A percentile compares a stretch with the other conserved stretches of the same genome.
phyloP scores from a whole-genome alignment of 2,329 filamentous ascomycete species.

The Calonectria multiphialidica region DNA sequence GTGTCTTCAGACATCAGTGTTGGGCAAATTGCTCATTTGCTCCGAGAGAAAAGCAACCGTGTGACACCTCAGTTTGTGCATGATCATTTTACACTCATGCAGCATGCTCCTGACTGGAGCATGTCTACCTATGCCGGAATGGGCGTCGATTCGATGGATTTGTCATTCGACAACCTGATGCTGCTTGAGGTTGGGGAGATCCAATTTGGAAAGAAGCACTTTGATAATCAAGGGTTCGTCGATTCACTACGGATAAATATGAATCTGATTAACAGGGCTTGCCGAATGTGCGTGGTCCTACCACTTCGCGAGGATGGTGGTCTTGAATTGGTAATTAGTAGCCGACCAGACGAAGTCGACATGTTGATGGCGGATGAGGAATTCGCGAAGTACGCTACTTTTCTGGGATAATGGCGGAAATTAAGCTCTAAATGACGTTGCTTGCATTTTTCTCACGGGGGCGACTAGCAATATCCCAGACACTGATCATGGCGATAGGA shows the following conservation, averaged over 20 bases:
- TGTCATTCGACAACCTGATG: slow-evolving; percentile 45
- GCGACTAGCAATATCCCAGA: too few relatives aligned
- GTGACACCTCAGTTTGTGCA: slow-evolving; percentile 43
- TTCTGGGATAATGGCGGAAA: not conserved
- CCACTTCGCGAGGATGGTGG: slow-evolving; percentile 44
- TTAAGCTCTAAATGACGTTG: too few relatives aligned
- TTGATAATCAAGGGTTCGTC: slow-evolving; percentile 40
- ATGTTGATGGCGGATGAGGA: slow-evolving; percentile 41
- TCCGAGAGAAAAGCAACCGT: slow-evolving; percentile 40
- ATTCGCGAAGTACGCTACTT: slow-evolving; percentile 39
- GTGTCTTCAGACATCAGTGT: slow-evolving; percentile 42
- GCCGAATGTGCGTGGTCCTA: slow-evolving; percentile 40
- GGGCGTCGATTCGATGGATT: not conserved
- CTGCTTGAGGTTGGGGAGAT: slow-evolving; percentile 31
- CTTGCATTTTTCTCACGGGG: too few relatives aligned
- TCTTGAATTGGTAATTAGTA: slow-evolving; percentile 44
- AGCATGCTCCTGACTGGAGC: slow-evolving; percentile 39
- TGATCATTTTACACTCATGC: slow-evolving; percentile 44
- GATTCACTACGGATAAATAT: slow-evolving; percentile 42
- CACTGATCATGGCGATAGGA: too few relatives aligned
- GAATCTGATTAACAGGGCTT: slow-evolving; percentile 36
- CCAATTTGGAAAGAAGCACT: slow-evolving; percentile 32
- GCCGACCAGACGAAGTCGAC: slow-evolving; percentile 44
- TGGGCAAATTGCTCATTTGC: slow-evolving; percentile 34
- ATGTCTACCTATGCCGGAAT: not conserved